Base-by-base conservation (phyloP, 2,329 filamentous ascomycete species). In the Salinomyces thailandicus region DNA sequence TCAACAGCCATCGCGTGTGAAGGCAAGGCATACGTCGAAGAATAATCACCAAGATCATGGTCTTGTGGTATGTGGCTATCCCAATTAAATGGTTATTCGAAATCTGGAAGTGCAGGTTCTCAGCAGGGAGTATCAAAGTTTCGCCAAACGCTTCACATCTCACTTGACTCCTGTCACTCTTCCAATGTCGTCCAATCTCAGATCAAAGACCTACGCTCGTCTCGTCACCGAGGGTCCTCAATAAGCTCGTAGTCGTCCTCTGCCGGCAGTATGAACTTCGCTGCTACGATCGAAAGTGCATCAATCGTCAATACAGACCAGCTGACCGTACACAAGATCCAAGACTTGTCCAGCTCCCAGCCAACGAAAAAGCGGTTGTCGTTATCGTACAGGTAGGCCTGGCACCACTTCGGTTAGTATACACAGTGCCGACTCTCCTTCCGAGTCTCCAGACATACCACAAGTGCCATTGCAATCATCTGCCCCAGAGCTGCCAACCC, bases 241-340 rank as follows among this genome's bases (percentile, higher is more conserved):
- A 78, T 85, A 44, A 84, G 73, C 57, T 93, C 84, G 63, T 94
- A 95, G 38, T 85, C 87, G 52, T 82, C 84, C 57, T 95, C 87
- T 0, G 77, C 72, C 1, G 85, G 81, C 29, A 94, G 66, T 15
- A 81, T 60, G 41, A 77, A 75, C 4, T 79, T 81, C 2, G 83
- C 81, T 8, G 76, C 62, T 1, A 72, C 66, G 36, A 95, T 66
- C 9, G 73, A 76, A 11, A 67, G 54, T 0, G 66, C 67, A 38
- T 73, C 69, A 12, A 76, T 43, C 20, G 72, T 46, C 41, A 73
- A 61, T 3, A 76, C 55, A 36, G 61, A 65, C 72, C 74, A 79
- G 48, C 72, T 76, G 17, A 73, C 64, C 16, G 73, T 78, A 56
- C 62, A 68, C 11, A 93, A 72, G 19, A 81, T 73, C 75, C 83